phyloP scores from a whole-genome alignment of 2,329 filamentous ascomycete species.

The Penicillium capsulatum region DNA sequence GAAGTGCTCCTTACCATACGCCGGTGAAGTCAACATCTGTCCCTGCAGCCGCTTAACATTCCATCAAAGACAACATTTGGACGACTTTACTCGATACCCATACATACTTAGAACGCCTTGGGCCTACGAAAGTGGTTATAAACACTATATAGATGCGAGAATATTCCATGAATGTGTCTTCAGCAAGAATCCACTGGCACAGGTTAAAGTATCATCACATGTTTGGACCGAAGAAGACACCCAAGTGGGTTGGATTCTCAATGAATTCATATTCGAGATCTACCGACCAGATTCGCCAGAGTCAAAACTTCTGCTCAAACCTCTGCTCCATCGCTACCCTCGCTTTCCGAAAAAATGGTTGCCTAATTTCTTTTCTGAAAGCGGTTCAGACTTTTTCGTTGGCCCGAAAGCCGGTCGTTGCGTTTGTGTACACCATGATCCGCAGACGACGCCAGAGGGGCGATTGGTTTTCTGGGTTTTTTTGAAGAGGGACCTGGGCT shows the following conservation, averaged over 20 bases:
- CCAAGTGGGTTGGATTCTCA: neutral
- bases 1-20: neutral
- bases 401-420: neutral
- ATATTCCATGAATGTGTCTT: neutral
- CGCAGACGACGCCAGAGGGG: neutral
- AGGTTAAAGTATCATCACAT: neutral
- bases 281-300: neutral
- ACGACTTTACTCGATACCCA: neutral
- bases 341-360: neutral
- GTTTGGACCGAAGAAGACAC: neutral
- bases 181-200: neutral
- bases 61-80: slow-evolving; percentile 5
- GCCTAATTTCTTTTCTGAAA: neutral
- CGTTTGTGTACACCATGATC: neutral
- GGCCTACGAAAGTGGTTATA: neutral
- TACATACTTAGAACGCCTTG: neutral
- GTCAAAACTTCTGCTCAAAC: neutral
- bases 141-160: neutral
- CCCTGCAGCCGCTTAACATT: slow-evolving; percentile 2
- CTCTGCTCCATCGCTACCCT: neutral
- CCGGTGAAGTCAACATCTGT: slow-evolving; percentile 8
- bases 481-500: neutral
- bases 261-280: neutral
- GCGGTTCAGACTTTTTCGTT: neutral
- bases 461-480: neutral